Evolutionary conservation across 345 rosid species (phyloP).

Genomic region (Pistacia vera): DNA sequence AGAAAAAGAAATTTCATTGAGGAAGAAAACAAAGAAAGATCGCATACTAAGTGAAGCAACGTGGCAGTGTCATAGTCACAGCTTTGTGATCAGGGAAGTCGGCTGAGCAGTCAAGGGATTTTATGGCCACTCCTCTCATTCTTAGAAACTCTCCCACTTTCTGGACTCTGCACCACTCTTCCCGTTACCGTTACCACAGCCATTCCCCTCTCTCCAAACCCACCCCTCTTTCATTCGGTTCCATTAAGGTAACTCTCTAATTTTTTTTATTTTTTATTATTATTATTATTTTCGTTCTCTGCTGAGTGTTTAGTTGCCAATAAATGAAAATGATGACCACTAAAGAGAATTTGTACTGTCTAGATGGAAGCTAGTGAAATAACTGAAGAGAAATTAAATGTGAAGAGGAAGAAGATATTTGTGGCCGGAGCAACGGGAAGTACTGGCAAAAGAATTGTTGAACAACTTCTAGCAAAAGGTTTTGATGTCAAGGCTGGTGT

Average conservation of each 20-base stretch:
- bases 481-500: constrained; percentile 87
- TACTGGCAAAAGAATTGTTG: constrained; percentile 81
- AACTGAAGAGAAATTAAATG: constrained; percentile 27
- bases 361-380: constrained; percentile 62
- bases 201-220: constrained; percentile 20
- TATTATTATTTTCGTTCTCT: not conserved
- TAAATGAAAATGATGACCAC: too few species aligned
- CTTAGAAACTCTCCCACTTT: constrained; percentile 22
- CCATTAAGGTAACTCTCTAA: constrained; percentile 28
- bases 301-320: not conserved
- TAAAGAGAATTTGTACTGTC: too few species aligned
- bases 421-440: constrained; percentile 94
- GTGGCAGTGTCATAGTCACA: constrained; percentile 5
- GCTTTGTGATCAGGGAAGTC: not conserved
- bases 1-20: too few species aligned
- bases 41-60: not conserved
- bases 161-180: not conserved
- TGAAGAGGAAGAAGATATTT: constrained; percentile 66
- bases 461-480: constrained; percentile 80
- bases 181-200: not conserved
- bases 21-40: too few species aligned
- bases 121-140: constrained; percentile 51
- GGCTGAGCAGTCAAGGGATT: not conserved
- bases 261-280: not conserved
- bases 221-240: constrained; percentile 25